These are phyloP conservation scores for Paraconiothyrium brasiliense DNA, from an alignment of 2,329 filamentous ascomycete genomes.

Conservation along the genomic window DNA sequence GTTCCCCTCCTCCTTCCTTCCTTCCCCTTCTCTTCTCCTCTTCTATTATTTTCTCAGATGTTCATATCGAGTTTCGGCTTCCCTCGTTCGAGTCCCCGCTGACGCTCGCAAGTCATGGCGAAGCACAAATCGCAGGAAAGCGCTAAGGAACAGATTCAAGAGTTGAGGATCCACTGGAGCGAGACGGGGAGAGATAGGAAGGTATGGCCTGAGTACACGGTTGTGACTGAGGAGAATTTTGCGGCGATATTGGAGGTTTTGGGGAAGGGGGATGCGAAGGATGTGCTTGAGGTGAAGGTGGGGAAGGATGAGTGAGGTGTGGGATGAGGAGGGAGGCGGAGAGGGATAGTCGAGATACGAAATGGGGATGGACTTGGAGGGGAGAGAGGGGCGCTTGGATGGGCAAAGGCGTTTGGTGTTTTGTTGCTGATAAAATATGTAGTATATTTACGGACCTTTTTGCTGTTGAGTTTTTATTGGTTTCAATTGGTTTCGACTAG, in stretches of 20 bases:
- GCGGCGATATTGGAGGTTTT: slow-evolving; percentile 41
- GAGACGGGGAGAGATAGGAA: slow-evolving; percentile 38
- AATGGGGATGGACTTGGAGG: too few species aligned
- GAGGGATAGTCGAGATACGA: not conserved
- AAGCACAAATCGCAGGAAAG: slow-evolving; percentile 39
- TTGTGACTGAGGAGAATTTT: slow-evolving; percentile 45
- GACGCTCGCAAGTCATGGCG: slow-evolving; percentile 34
- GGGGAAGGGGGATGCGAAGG: slow-evolving; percentile 33
- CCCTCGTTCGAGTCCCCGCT: too few species aligned
- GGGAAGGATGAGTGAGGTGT: slow-evolving; percentile 34
- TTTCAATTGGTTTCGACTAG: too few species aligned
- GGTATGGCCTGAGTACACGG: slow-evolving; percentile 47
- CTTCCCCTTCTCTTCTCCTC: not conserved
- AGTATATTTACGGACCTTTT: too few species aligned
- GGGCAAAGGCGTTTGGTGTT: too few species aligned
- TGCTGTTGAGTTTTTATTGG: too few species aligned
- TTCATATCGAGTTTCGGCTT: not conserved
- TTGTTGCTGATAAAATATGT: too few species aligned
- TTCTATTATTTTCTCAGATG: not conserved
- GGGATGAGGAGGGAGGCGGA: not conserved
- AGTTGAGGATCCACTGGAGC: slow-evolving; percentile 45
- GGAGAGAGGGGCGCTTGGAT: too few species aligned
- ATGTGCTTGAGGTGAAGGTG: slow-evolving; percentile 45
- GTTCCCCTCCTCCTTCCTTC: slow-evolving; percentile 5
- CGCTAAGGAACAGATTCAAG: slow-evolving; percentile 36